Evolutionary conservation across 345 rosid species (phyloP), one percentile per base, ranked within the genome.

Genomic region (Arabis hirsuta): DNA sequence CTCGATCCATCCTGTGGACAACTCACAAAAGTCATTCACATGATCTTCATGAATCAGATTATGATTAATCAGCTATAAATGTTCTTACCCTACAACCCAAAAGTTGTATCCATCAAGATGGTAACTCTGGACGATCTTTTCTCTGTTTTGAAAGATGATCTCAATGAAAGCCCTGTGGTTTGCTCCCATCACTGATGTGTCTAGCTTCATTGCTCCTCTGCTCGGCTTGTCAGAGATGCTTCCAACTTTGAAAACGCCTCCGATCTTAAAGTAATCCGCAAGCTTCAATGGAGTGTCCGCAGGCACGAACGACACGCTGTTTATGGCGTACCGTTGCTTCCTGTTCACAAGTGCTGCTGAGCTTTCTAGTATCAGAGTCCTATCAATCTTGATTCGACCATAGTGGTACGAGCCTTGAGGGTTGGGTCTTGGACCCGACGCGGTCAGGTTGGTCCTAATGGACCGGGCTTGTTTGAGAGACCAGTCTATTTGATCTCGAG

Each of bases 361-460:
- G 82, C 84, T 94, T 38, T 62, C 87, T 34, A 91, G 79, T 83
- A 71, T 82, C 65, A 90, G 71, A 1, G 95, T 86, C 72, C 87
- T 80, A 3, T 85, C 78, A 12, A 83, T 76, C 67, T 86, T 91
- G 41, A 91, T 78, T 20, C 32, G 78, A 32, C 98, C 96, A 63
- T 94, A 91, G 62, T 91, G 97, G 84, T 91, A 91, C 12, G 97
- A 91, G 4, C 98, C 98, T 13, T 94, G 98, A n/a, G 97, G 98
- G 46, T 94, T 94, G 0, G 96, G 97, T 73, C 97, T 86, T 22
- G 98, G 96, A 27, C 98, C 98, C 5, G 96, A 89, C 12, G 97
- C 98, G 8, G 97, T 87, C 2, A 91, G 75, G 52, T 94, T 94
- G 10, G 97, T 87, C 83, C 98, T 93, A 31, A 94, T 81, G 31